Evolutionary conservation across 208 protist species (phyloP).

Genomic region (Lotmaria passim): DNA sequence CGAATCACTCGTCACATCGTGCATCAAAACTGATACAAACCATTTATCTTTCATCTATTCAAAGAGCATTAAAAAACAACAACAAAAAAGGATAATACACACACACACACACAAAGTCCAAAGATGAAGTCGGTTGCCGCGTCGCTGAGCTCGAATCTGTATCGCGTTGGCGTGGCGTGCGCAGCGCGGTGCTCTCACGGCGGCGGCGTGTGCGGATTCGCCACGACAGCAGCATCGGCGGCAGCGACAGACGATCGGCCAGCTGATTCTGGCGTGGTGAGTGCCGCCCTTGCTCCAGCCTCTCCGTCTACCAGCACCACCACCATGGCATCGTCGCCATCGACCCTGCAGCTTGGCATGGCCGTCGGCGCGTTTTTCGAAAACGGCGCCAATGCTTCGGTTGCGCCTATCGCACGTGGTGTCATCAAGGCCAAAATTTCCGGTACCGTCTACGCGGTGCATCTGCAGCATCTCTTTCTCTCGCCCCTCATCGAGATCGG

Average conservation of each 20-base stretch:
- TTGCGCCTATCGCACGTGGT: slow-evolving; percentile 51
- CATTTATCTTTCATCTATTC: no score
- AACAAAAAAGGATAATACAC: neutral
- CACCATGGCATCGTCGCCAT: neutral
- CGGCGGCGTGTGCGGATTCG: neutral
- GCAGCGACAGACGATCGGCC: neutral
- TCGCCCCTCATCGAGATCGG: slow-evolving; percentile 80
- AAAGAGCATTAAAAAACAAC: neutral
- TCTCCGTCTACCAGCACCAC: neutral
- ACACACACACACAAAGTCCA: neutral
- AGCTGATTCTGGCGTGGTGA: no score
- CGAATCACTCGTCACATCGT: no score
- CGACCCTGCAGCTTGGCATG: slow-evolving; percentile 34
- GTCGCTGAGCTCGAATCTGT: neutral
- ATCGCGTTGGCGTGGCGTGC: slow-evolving; percentile 1
- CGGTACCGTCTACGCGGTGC: slow-evolving; percentile 76
- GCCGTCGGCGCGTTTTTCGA: slow-evolving; percentile 61
- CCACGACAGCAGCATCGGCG: neutral
- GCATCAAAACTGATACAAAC: no score
- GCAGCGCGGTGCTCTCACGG: neutral
- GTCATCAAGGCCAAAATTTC: slow-evolving; percentile 66
- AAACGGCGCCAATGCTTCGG: slow-evolving; percentile 46
- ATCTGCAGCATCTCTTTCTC: slow-evolving; percentile 58
- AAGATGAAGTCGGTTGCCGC: neutral
- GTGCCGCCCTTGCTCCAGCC: neutral